Percentiles rank a stretch among this genome's conserved stretches.
phyloP scores from a whole-genome alignment of 208 protist species.

The Acanthamoeba triangularis region DNA sequence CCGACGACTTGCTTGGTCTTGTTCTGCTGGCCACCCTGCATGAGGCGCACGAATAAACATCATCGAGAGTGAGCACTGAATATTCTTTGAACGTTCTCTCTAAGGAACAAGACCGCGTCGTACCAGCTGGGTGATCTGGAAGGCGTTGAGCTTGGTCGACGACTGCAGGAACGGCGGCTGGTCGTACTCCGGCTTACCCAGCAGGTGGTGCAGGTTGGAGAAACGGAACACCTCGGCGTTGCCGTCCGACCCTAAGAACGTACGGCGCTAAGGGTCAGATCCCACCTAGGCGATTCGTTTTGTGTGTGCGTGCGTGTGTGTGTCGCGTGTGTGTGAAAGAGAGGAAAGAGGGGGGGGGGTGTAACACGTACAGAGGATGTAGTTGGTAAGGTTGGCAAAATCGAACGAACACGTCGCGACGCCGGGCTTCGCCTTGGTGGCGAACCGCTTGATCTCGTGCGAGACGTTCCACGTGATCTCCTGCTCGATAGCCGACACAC shows the following conservation, averaged over 20 bases:
- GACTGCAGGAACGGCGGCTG: constrained; percentile 28
- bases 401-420: constrained; percentile 33
- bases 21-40: background rate
- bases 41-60: too few relatives aligned
- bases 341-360: too few relatives aligned
- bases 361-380: constrained; percentile 30
- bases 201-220: constrained; percentile 23
- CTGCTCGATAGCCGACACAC: background rate
- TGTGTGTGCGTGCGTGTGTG: background rate
- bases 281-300: background rate
- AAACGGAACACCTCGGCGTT: constrained; percentile 22
- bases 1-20: background rate
- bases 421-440: background rate
- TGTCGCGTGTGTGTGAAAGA: background rate
- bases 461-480: constrained; percentile 59
- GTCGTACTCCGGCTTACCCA: constrained; percentile 1
- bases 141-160: constrained; percentile 35
- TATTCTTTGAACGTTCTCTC: background rate
- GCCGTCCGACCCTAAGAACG: constrained; percentile 24
- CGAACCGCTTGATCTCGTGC: constrained; percentile 34
- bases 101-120: too few relatives aligned
- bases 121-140: constrained; percentile 35
- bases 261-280: background rate
- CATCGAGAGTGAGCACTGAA: too few relatives aligned
- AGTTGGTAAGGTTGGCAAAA: constrained; percentile 36